phyloP scores from a whole-genome alignment of 257 asterid genomes.

The Lithospermum erythrorhizon region DNA sequence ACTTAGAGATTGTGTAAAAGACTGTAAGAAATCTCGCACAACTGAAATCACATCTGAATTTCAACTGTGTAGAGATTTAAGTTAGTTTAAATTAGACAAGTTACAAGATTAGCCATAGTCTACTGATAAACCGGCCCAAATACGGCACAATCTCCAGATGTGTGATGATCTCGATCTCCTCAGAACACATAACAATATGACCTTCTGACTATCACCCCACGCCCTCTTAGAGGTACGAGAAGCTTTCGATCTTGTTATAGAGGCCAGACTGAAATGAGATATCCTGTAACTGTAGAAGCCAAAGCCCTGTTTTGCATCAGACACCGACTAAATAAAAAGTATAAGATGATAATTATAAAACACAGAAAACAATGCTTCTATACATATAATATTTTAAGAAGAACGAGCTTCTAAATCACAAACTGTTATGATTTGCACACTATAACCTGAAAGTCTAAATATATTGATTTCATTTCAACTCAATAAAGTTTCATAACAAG shows the following conservation, averaged over 20 bases:
- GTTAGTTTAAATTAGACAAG: slow-evolving; percentile 16
- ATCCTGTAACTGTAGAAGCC: slow-evolving; percentile 30
- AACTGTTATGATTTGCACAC: too few species aligned
- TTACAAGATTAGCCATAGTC: slow-evolving; percentile 98
- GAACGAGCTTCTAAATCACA: not conserved
- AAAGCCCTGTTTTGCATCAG: slow-evolving; percentile 31
- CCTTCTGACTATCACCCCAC: slow-evolving; percentile 66
- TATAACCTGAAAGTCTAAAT: too few species aligned
- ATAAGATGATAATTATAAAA: not conserved
- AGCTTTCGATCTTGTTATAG: slow-evolving; percentile 43
- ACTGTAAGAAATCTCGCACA: slow-evolving; percentile 14
- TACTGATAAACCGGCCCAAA: slow-evolving; percentile 72
- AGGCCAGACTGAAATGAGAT: slow-evolving; percentile 93
- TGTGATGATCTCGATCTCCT: slow-evolving; percentile 84
- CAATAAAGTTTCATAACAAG: too few species aligned
- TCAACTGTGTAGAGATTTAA: slow-evolving; percentile 5
- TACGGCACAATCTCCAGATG: slow-evolving; percentile 93
- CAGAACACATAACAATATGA: slow-evolving; percentile 42
- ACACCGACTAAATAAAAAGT: slow-evolving; percentile 41
- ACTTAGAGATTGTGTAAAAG: slow-evolving; percentile 19
- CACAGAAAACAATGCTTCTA: slow-evolving; percentile 3
- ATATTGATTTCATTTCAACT: too few species aligned
- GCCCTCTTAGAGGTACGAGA: slow-evolving; percentile 93
- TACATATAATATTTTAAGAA: slow-evolving; percentile 10
- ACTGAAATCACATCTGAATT: slow-evolving; percentile 23